A percentile compares a stretch with the other conserved stretches of the same genome.
phyloP scores from a whole-genome alignment of 768 basidiomycete genomes.

The Suillus subaureus region DNA sequence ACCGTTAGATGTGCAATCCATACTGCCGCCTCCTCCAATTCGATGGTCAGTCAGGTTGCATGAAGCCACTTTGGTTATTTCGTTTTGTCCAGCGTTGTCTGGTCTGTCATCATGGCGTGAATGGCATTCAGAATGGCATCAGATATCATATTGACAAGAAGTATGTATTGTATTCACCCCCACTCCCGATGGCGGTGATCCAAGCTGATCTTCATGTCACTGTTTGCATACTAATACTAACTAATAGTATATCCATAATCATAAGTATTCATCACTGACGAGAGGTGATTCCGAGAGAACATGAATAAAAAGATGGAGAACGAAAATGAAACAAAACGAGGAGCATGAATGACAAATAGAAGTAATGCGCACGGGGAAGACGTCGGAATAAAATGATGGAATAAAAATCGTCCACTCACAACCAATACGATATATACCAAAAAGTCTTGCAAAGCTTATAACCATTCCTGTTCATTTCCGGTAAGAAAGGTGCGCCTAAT shows the following conservation, averaged over 20 bases:
- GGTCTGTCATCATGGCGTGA: too few relatives aligned
- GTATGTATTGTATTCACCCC: not conserved
- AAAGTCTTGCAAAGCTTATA: too few relatives aligned
- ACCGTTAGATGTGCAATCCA: too few relatives aligned
- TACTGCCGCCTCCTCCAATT: too few relatives aligned
- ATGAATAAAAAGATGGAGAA: not conserved
- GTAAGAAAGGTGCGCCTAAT: too few relatives aligned
- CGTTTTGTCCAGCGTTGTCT: too few relatives aligned
- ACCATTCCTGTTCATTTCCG: too few relatives aligned
- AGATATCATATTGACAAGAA: not conserved
- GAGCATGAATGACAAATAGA: not conserved
- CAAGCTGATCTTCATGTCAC: not conserved
- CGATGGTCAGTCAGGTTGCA: too few relatives aligned
- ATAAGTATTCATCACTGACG: not conserved
- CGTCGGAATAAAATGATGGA: not conserved
- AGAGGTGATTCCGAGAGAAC: not conserved
- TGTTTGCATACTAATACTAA: not conserved
- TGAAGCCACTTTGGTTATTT: too few relatives aligned
- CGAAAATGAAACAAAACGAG: not conserved
- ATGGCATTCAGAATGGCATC: too few relatives aligned
- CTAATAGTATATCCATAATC: not conserved
- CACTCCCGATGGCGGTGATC: not conserved
- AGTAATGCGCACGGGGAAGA: not conserved
- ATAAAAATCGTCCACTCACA: not conserved
- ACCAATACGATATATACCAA: not conserved